Evolutionary conservation across 495 filamentous ascomycete genomes (phyloP).

Genomic region (Durotheca rogersii): DNA sequence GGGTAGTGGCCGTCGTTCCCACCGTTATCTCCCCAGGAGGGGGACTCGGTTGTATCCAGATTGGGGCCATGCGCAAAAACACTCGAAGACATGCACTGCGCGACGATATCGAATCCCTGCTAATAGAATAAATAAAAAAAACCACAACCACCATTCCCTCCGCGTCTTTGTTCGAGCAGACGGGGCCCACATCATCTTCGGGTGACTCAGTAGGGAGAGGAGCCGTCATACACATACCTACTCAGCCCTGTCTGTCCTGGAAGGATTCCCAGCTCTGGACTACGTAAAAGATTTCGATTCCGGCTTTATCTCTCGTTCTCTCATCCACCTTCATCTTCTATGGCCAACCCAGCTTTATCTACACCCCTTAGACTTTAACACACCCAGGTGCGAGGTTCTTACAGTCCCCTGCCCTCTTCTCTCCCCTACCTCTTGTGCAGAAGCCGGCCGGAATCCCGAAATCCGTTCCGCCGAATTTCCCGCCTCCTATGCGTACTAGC

Average conservation of each 20-base stretch:
- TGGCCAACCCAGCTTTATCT: not conserved
- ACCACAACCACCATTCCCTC: not conserved
- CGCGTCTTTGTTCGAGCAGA: not conserved
- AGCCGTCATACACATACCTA: not conserved
- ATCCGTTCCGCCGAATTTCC: not conserved
- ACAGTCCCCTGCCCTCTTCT: no score
- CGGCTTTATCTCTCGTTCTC: not conserved
- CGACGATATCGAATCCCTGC: not conserved
- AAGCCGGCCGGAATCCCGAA: conserved; percentile 4
- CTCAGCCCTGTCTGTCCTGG: not conserved
- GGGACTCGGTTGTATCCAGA: not conserved
- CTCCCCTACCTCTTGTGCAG: not conserved
- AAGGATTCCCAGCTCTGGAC: conserved; percentile 12
- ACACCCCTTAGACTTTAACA: not conserved
- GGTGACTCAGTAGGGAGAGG: not conserved
- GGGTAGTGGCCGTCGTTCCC: not conserved
- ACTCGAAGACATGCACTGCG: not conserved
- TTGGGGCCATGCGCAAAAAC: not conserved
- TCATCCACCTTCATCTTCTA: not conserved
- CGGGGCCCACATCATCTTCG: not conserved
- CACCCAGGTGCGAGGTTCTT: not conserved
- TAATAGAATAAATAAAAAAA: no score
- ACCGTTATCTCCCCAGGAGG: not conserved
- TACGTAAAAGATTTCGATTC: conserved; percentile 14
- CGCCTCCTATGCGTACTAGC: conserved; percentile 13